A percentile compares a stretch with the other conserved stretches of the same genome.
phyloP scores from a whole-genome alignment of 306 rosid species.

The Gynostemma pentaphyllum region DNA sequence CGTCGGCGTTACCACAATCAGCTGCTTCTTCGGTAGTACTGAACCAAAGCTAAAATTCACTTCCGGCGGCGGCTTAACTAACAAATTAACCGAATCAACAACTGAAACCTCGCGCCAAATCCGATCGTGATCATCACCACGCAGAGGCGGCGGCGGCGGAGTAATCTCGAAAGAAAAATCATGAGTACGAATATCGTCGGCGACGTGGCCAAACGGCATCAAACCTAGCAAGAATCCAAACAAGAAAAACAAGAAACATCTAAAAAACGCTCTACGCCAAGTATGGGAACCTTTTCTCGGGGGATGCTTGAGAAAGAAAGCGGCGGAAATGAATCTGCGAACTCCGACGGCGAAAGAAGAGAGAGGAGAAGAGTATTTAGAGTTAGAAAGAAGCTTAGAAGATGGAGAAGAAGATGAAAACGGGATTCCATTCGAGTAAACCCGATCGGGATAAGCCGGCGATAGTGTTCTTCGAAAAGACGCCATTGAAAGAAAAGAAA shows the following conservation, averaged over 20 bases:
- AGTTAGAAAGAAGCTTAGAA: slow-evolving; percentile 37
- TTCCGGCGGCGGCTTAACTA: slow-evolving; percentile 8
- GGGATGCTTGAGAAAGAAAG: slow-evolving; percentile 26
- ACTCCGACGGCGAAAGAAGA: slow-evolving; percentile 25
- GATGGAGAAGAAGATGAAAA: slow-evolving; percentile 48
- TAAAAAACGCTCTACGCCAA: slow-evolving; percentile 37
- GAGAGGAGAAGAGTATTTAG: slow-evolving; percentile 41
- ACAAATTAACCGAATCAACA: slow-evolving; percentile 24
- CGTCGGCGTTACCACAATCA: slow-evolving; percentile 84
- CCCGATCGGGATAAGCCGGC: slow-evolving; percentile 68
- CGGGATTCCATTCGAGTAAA: slow-evolving; percentile 36
- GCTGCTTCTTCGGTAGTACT: slow-evolving; percentile 60
- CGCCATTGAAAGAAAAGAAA: slow-evolving; percentile 34
- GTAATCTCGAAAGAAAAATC: slow-evolving; percentile 49
- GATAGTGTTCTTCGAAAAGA: slow-evolving; percentile 81
- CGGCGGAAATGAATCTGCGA: slow-evolving; percentile 28
- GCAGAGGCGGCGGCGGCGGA: too few species aligned
- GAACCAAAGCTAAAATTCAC: slow-evolving; percentile 16
- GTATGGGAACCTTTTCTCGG: slow-evolving; percentile 34
- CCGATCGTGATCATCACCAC: slow-evolving; percentile 7
- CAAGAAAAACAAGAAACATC: slow-evolving; percentile 61
- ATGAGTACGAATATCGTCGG: slow-evolving; percentile 29
- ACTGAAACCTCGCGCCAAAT: slow-evolving; percentile 10
- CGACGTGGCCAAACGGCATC: slow-evolving; percentile 53
- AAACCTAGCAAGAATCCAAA: slow-evolving; percentile 66